A percentile compares a stretch with the other conserved stretches of the same genome.
Evolutionary conservation across 2,329 filamentous ascomycete species (phyloP).

Genomic region (Trichophyton verrucosum): DNA sequence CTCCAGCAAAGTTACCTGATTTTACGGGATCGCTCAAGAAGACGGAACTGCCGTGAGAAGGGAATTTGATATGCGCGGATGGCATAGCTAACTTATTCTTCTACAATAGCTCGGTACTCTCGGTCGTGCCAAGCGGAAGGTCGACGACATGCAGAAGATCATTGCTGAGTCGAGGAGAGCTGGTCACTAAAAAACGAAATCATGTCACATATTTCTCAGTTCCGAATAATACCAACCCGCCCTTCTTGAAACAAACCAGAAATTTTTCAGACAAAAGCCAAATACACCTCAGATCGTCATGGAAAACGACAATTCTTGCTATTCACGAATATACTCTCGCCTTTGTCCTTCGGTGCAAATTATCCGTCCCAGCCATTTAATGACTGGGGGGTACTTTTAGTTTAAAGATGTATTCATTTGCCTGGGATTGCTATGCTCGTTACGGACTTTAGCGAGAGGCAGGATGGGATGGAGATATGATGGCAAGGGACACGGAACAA

Average conservation of each 20-base stretch:
- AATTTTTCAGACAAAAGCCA: not conserved
- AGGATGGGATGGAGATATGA: not conserved
- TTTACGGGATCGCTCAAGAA: not conserved
- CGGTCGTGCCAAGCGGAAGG: slow-evolving; percentile 97
- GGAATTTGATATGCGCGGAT: not conserved
- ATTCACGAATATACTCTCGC: not conserved
- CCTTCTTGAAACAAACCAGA: not conserved
- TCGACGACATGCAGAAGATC: slow-evolving; percentile 95
- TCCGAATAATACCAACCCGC: slow-evolving; percentile 1
- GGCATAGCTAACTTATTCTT: not conserved
- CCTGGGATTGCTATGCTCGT: not conserved
- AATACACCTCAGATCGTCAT: not conserved
- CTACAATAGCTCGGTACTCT: slow-evolving; percentile 77
- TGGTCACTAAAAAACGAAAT: slow-evolving; percentile 45
- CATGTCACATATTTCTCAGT: slow-evolving; percentile 2
- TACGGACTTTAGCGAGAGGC: not conserved
- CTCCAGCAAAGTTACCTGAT: not conserved
- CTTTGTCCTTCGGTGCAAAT: not conserved
- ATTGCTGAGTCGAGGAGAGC: slow-evolving; percentile 88
- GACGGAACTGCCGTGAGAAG: not conserved
- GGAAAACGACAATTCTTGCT: not conserved
- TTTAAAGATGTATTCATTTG: not conserved
- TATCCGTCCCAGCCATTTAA: not conserved
- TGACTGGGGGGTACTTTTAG: not conserved
- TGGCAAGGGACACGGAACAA: not conserved